These are phyloP conservation scores for Fraxinus sp. DNA, from an alignment of 305 asterid genomes.

Conservation along the genomic window DNA sequence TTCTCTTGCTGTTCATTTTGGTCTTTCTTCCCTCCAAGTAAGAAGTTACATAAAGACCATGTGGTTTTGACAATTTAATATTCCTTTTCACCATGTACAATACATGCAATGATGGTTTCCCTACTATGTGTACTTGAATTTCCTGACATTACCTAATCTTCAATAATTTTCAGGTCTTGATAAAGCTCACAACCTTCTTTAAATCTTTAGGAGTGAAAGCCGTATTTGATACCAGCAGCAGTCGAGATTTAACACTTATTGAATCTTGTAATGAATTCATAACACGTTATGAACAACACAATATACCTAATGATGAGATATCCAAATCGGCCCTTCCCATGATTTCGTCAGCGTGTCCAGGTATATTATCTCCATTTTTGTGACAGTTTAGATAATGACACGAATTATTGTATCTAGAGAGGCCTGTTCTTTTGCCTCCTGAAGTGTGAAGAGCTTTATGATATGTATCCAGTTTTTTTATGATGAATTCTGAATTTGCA, in stretches of 20 bases:
- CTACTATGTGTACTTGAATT: background rate
- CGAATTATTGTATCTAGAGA: background rate
- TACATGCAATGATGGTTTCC: slow-evolving; percentile 8
- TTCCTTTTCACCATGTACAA: slow-evolving; percentile 1
- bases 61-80: background rate
- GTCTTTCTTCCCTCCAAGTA: slow-evolving; percentile 72
- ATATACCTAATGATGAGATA: slow-evolving; percentile 40
- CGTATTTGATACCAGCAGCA: slow-evolving; percentile 87
- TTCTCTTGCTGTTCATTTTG: slow-evolving; percentile 86
- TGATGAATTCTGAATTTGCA: slow-evolving; percentile 33
- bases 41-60: slow-evolving; percentile 3
- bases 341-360: slow-evolving; percentile 98
- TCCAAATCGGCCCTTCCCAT: slow-evolving; percentile 57
- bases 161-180: slow-evolving; percentile 52
- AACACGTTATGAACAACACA: slow-evolving; percentile 56
- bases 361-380: slow-evolving; percentile 32
- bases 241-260: slow-evolving; percentile 77
- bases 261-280: slow-evolving; percentile 92
- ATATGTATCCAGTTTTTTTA: slow-evolving; percentile 5
- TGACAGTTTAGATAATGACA: background rate
- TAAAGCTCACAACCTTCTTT: slow-evolving; percentile 80
- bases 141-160: slow-evolving; percentile 5
- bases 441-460: background rate
- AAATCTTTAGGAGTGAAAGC: slow-evolving; percentile 87
- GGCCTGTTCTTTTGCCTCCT: background rate